phyloP scores from a whole-genome alignment of 345 rosid genomes.

The Lepidium africanum region DNA sequence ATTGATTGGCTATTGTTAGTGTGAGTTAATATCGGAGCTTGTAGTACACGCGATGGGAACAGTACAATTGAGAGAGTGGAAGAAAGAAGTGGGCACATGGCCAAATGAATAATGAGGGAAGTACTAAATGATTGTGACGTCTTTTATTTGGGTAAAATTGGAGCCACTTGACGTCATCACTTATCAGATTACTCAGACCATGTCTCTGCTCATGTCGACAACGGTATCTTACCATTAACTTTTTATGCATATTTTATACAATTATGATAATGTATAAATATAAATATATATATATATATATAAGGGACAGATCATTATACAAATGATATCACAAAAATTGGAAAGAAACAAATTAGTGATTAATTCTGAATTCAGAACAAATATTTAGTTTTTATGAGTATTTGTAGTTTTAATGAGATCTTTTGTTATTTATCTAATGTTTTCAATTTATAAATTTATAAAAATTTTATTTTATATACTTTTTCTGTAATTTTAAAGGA shows the following conservation, averaged over 20 bases:
- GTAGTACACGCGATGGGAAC: not conserved
- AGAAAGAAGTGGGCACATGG: conserved; percentile 14
- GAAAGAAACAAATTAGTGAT: no score
- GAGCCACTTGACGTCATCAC: conserved; percentile 26
- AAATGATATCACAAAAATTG: not conserved
- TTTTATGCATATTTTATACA: not conserved
- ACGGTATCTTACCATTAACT: conserved; percentile 6
- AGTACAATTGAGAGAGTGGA: not conserved
- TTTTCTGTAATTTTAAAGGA: no score
- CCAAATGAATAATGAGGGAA: not conserved
- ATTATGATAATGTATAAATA: not conserved
- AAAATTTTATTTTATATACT: no score
- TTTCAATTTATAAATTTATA: no score
- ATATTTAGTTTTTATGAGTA: no score
- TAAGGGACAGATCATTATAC: not conserved
- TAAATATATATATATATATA: no score
- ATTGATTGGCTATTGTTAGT: no score
- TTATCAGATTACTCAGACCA: conserved; percentile 17
- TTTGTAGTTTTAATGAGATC: no score
- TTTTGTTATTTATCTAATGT: no score
- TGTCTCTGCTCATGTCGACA: conserved; percentile 24
- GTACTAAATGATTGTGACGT: conserved; percentile 26
- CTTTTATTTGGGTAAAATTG: conserved; percentile 2
- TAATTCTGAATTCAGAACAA: no score
- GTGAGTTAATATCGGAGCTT: not conserved